Percentiles rank a stretch among this genome's conserved stretches.
phyloP scores from a whole-genome alignment of 306 rosid species.

The Abrus precatorius region DNA sequence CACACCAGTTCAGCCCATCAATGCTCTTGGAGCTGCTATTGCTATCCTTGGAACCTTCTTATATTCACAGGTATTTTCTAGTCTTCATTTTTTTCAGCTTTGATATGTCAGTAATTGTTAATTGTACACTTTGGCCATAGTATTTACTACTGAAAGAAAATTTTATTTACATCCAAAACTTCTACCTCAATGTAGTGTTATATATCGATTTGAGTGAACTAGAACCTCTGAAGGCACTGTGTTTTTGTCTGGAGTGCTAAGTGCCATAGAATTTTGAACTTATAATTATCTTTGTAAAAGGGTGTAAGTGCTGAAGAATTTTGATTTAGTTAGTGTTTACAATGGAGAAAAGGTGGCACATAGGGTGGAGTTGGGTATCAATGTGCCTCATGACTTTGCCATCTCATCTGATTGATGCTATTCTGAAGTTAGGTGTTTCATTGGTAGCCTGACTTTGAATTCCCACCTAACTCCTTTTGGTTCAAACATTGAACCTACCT shows the following conservation, averaged over 20 bases:
- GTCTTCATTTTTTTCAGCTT: conserved; percentile 5
- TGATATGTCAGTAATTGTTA: not conserved
- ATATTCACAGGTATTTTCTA: conserved; percentile 83
- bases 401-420: conserved; percentile 20
- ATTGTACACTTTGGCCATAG: not conserved
- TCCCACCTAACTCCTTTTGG: conserved; percentile 50
- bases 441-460: conserved; percentile 43
- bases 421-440: conserved; percentile 50
- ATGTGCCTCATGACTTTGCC: not conserved
- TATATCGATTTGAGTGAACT: not conserved
- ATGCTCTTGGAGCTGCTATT: conserved; percentile 95
- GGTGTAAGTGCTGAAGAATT: not conserved
- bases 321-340: not conserved
- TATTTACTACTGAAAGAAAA: not conserved
- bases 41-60: conserved; percentile 94
- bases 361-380: conserved; percentile 30
- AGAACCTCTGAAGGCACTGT: conserved; percentile 16
- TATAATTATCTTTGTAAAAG: not conserved
- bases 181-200: not conserved
- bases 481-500: conserved; percentile 36
- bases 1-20: conserved; percentile 94
- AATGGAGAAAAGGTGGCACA: not conserved
- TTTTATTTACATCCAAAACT: conserved; percentile 16
- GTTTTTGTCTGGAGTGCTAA: not conserved
- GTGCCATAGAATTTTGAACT: not conserved